phyloP scores from a whole-genome alignment of 2,329 filamentous ascomycete genomes.

The Allantophomopsis lycopodina region DNA sequence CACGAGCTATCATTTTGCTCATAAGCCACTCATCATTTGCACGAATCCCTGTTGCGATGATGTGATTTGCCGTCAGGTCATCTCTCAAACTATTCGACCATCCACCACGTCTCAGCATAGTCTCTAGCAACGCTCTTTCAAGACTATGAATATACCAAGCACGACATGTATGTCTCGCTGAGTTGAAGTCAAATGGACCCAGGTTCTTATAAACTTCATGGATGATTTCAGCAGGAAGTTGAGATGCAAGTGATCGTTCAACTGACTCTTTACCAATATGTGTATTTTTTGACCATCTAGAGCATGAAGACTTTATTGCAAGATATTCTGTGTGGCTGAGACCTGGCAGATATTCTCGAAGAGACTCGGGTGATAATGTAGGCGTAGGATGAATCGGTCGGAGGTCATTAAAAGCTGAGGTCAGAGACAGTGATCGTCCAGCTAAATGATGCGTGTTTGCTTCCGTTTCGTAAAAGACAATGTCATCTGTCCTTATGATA shows the following conservation, averaged over 20 bases:
- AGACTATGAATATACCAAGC: conserved; percentile 45
- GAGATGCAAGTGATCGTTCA: conserved; percentile 2
- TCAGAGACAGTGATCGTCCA: too few relatives aligned
- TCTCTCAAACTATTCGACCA: conserved; percentile 30
- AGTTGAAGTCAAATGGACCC: conserved; percentile 34
- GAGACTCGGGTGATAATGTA: conserved; percentile 2
- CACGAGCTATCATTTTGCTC: conserved; percentile 27
- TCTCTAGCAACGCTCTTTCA: conserved; percentile 30
- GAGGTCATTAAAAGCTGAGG: too few relatives aligned
- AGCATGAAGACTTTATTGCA: conserved; percentile 5
- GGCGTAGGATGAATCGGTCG: conserved; percentile 4
- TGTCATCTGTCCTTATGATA: neutral
- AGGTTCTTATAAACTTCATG: conserved; percentile 22
- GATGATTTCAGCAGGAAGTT: conserved; percentile 22
- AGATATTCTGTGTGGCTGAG: conserved; percentile 5
- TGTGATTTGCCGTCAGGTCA: conserved; percentile 13
- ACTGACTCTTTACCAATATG: neutral
- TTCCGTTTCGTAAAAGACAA: too few relatives aligned
- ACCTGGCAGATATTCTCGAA: conserved; percentile 1
- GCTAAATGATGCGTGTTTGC: too few relatives aligned
- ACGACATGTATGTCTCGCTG: conserved; percentile 43
- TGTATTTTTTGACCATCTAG: neutral
- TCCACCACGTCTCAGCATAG: conserved; percentile 40
- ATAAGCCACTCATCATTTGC: conserved; percentile 17
- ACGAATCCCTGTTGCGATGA: conserved; percentile 3